phyloP scores from a whole-genome alignment of 257 asterid species.

The Solanum raphanifolium region DNA sequence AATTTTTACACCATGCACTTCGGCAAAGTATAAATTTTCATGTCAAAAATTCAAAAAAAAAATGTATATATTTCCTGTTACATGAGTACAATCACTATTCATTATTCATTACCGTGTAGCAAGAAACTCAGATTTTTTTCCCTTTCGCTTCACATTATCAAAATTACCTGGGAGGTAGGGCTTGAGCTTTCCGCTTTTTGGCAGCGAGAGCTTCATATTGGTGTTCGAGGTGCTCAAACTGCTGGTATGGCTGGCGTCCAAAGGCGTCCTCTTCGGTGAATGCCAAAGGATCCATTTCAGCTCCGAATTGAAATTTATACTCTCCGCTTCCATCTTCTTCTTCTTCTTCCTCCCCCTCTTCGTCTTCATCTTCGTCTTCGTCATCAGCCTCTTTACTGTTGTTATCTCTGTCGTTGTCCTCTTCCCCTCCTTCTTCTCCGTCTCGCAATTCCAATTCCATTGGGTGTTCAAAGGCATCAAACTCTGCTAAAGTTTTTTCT shows the following conservation, averaged over 20 bases:
- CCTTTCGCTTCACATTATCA: background rate
- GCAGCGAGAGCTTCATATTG: constrained; percentile 58
- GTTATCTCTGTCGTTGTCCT: constrained; percentile 7
- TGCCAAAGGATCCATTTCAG: constrained; percentile 62
- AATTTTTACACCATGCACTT: background rate
- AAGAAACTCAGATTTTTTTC: background rate
- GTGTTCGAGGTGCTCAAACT: constrained; percentile 51
- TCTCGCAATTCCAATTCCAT: constrained; percentile 22
- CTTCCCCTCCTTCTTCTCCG: constrained; percentile 11
- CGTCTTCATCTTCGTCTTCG: background rate
- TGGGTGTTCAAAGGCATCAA: constrained; percentile 32
- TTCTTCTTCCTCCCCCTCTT: constrained; percentile 38
- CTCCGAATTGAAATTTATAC: constrained; percentile 47
- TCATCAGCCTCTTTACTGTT: background rate
- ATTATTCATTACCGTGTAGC: background rate
- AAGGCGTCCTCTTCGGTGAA: constrained; percentile 57
- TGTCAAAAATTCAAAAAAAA: background rate
- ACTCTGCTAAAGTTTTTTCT: background rate
- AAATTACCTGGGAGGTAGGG: constrained; percentile 15
- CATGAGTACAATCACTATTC: background rate
- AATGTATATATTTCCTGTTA: background rate
- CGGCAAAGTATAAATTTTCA: background rate
- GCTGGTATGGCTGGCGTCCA: constrained; percentile 62
- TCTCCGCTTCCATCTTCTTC: constrained; percentile 41
- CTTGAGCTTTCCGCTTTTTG: constrained; percentile 44